phyloP scores from a whole-genome alignment of 139 green algal species.

The Chlamydomonas schloesseri region DNA sequence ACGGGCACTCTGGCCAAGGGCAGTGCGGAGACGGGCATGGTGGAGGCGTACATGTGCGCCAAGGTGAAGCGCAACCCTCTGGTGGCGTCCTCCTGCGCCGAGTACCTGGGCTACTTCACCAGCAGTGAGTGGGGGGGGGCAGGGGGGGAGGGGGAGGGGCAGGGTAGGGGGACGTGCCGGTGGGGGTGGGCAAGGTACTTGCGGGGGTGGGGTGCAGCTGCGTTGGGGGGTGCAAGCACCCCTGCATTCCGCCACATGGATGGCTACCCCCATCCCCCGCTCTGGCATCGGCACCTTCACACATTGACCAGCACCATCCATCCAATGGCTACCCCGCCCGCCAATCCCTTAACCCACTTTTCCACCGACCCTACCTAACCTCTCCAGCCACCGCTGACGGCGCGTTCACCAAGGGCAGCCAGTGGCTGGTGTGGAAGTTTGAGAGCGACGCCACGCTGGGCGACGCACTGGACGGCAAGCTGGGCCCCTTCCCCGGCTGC shows the following conservation, averaged over 20 bases:
- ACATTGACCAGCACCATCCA: no score
- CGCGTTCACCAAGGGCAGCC: slow-evolving; percentile 78
- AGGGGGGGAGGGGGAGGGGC: neutral
- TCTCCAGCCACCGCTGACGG: slow-evolving; percentile 59
- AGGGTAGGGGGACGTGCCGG: no score
- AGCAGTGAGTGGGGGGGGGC: slow-evolving; percentile 38
- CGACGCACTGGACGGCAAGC: slow-evolving; percentile 79
- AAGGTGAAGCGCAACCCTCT: slow-evolving; percentile 75
- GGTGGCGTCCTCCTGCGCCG: slow-evolving; percentile 52
- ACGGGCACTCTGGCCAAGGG: slow-evolving; percentile 90
- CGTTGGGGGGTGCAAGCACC: no score
- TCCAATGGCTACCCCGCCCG: no score
- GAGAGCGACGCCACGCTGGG: slow-evolving; percentile 90
- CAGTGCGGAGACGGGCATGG: slow-evolving; percentile 80
- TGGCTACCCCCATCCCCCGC: no score
- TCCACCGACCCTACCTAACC: neutral
- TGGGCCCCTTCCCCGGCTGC: slow-evolving; percentile 79
- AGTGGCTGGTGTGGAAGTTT: slow-evolving; percentile 95
- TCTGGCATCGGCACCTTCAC: no score
- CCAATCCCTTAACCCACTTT: no score
- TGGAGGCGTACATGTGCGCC: slow-evolving; percentile 90
- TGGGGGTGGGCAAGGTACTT: no score
- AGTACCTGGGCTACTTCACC: slow-evolving; percentile 73
- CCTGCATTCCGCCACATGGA: no score
- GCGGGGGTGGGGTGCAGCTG: no score